Base-by-base conservation (phyloP, 176 grass and related monocot genomes). In the Stipa capillata region DNA sequence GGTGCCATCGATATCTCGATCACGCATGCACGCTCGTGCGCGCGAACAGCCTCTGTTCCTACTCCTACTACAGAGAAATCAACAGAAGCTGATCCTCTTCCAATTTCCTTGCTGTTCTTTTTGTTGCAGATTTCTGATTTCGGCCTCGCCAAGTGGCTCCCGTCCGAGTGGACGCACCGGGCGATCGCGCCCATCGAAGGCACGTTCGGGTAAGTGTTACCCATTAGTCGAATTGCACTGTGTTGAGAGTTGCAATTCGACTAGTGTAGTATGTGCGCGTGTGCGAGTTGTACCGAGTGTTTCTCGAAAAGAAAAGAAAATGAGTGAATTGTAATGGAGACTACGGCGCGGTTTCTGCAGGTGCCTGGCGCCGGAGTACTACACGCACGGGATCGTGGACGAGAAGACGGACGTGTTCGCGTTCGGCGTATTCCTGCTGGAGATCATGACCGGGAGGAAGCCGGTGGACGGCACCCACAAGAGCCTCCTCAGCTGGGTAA, bases 331-430 rank as follows among this genome's bases (percentile, higher is more conserved):
- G 23, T 12, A 3, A 43, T 10, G 25, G 63, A 44, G 32, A 80
- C 21, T n/a, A n/a, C n/a, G 78, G 21, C 34, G 39, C 16, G 7
- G 61, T 41, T 48, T 49, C 53, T 74, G 17, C 40, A 94, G 91
- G 34, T 97, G 94, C 72, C 78, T 97, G 66, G 91, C 94, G 36
- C 94, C 94, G 3, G 94, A 97, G 83, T 97, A 97, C 86, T 97
- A 94, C 89, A 97, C 87, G 71, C 89, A 89, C 44, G 94, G 94
- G 6, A 90, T 97, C 63, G 82, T 97, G 3, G 91, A 97, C 82
- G 91, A 97, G 86, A 94, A 97, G 84, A 97, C 91, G 1, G 94
- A 97, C 86, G 89, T 97, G 48, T 94, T 97, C 78, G 91, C 94
- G 3, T 97, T 97, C 63, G 91, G 94, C 18, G 91, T 97, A 29